Evolutionary conservation across 2,329 filamentous ascomycete species (phyloP), one percentile per base, ranked within the genome.

Genomic region (Decorospora gaudefroyi): DNA sequence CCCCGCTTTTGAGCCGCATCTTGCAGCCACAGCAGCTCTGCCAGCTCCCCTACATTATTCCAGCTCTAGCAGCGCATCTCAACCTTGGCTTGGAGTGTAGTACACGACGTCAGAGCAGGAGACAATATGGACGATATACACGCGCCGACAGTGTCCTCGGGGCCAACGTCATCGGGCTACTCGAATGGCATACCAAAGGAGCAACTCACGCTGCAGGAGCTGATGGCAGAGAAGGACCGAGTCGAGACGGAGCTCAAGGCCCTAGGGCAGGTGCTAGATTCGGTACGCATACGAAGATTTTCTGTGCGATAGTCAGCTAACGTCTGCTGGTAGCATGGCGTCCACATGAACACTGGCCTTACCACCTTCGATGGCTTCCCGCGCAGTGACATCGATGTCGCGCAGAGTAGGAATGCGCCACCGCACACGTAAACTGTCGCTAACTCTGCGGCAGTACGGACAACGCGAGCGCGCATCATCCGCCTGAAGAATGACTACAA

Each of bases 401-500:
- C 93, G 17, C 92, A 96, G 74, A 93, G 90, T 93, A 83, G 55
- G 78, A 46, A 27, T 22, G 40, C 35, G 27, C 21, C 22, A 18
- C 21, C 30, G 16, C 12, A n/a, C 7, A 4, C 32, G 8, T 28
- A 36, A 41, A 19, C 29, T 18, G 30, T 42, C 35, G 40, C 59
- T 62, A 52, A 62, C 45, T n/a, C n/a, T 15, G 33, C 29, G n/a
- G 45, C 61, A 95, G 89, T 99, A 66, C 88, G 93, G 50, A 96
- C 90, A n/a, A 96, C 91, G 25, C 81, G 93, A 70, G 82, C 91
- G 18, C 85, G 88, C 49, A 96, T 99, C 57, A 93, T 97, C 57
- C 79, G 85, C 57, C 78, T 97, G 26, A 85, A 88, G 54, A 97
- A 96, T 66, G 93, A 99, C 71, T 92, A 96, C 75, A 96, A 95